These are phyloP conservation scores for Spathaspora sp. DNA, from an alignment of 1,139 yeast species.

Conservation along the genomic window DNA sequence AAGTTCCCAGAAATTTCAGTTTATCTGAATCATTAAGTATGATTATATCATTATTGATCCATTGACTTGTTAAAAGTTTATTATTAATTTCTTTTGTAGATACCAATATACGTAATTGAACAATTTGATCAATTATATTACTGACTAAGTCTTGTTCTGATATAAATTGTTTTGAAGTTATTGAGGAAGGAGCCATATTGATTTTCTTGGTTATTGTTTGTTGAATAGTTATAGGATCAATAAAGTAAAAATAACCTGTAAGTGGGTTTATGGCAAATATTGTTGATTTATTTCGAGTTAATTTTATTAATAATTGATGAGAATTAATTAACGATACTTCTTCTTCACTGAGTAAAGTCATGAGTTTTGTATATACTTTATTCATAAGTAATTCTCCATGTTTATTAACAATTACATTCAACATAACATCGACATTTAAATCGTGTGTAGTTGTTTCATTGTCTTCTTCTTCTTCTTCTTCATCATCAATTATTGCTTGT, in stretches of 20 bases:
- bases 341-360: conserved; percentile 10
- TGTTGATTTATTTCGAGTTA: conserved; percentile 36
- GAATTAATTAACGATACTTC: conserved; percentile 25
- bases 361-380: conserved; percentile 20
- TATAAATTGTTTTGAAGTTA: conserved; percentile 19
- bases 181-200: conserved; percentile 25
- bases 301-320: conserved; percentile 36
- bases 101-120: conserved; percentile 53
- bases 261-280: conserved; percentile 45
- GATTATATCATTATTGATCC: conserved; percentile 62
- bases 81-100: conserved; percentile 52
- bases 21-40: conserved; percentile 43
- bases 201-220: conserved; percentile 33
- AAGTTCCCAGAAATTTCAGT: conserved; percentile 21
- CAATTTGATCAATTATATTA: conserved; percentile 37
- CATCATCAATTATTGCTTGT: conserved; percentile 7
- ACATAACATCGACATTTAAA: conserved; percentile 35
- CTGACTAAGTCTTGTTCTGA: conserved; percentile 33
- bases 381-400: conserved; percentile 38
- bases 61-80: conserved; percentile 61
- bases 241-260: conserved; percentile 46
- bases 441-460: too few relatives aligned
- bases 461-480: conserved; percentile 17
- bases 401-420: conserved; percentile 35
- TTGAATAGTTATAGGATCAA: conserved; percentile 44